A percentile compares a stretch with the other conserved stretches of the same genome.
These are phyloP conservation scores for Porpolomopsis calyptriformis DNA, from an alignment of 768 basidiomycete genomes.

Conservation along the genomic window DNA sequence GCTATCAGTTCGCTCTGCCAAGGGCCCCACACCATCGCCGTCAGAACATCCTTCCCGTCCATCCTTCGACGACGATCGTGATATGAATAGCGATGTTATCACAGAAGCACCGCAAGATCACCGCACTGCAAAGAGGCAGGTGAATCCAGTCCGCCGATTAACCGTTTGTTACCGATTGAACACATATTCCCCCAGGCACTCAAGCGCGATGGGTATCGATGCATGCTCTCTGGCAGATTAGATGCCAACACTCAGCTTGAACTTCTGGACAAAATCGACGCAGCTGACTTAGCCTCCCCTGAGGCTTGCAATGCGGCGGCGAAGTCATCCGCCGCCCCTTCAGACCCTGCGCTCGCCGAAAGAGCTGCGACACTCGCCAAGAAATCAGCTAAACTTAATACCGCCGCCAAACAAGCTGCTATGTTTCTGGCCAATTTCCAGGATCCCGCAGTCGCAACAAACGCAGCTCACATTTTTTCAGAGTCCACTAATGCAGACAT, in stretches of 20 bases:
- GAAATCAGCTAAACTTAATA: conserved; percentile 1
- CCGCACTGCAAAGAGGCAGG: conserved; percentile 1
- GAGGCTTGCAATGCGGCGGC: not conserved
- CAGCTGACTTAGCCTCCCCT: conserved; percentile 3
- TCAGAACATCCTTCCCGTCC: conserved; percentile 3
- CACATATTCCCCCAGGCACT: conserved; percentile 19
- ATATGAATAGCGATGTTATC: conserved; percentile 1
- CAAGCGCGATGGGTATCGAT: conserved; percentile 25
- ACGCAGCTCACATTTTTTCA: conserved; percentile 22
- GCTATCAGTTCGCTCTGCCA: conserved; percentile 3
- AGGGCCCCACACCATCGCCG: conserved; percentile 3
- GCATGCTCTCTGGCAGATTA: conserved; percentile 20
- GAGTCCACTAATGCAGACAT: conserved; percentile 15
- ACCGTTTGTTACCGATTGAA: not conserved
- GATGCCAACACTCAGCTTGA: conserved; percentile 11
- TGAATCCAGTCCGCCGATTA: conserved; percentile 1
- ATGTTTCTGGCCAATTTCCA: conserved; percentile 1
- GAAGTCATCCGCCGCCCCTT: not conserved
- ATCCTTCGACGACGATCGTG: conserved; percentile 1
- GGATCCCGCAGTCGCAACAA: not conserved
- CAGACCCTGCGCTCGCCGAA: not conserved
- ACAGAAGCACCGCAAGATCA: not conserved
- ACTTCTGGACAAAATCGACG: conserved; percentile 2
- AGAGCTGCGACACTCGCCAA: conserved; percentile 3
- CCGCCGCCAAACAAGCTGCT: conserved; percentile 10